Conservation (phyloP, 2,329 filamentous ascomycete genomes). For the Pseudovirgaria hyperparasitica region DNA sequence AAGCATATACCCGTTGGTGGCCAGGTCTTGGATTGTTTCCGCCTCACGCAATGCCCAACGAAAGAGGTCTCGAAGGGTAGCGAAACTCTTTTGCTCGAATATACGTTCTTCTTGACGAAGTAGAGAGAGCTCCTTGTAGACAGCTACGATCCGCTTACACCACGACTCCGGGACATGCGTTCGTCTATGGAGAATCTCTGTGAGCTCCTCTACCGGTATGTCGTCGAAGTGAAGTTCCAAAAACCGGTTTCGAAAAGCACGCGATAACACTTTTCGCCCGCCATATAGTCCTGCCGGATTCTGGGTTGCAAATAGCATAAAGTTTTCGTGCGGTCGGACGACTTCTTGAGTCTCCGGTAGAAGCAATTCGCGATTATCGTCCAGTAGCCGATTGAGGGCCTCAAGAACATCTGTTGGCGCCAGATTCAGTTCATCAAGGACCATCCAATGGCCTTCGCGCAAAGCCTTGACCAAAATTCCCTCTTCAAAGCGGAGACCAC, state of each 20-base stretch:
- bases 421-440: constrained; percentile 92
- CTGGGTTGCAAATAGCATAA: constrained; percentile 96
- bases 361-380: constrained; percentile 90
- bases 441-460: constrained; percentile 91
- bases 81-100: constrained; percentile 96
- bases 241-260: constrained; percentile 93
- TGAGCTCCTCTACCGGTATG: constrained; percentile 87
- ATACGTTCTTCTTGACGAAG: constrained; percentile 80
- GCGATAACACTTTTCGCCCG: constrained; percentile 80
- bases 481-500: constrained; percentile 82
- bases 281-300: constrained; percentile 94
- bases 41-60: constrained; percentile 82
- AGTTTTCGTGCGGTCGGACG: constrained; percentile 82
- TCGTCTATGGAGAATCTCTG: constrained; percentile 78
- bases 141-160: constrained; percentile 78
- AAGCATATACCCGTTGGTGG: constrained; percentile 89
- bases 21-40: constrained; percentile 77
- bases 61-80: constrained; percentile 89
- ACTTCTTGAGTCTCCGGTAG: constrained; percentile 95
- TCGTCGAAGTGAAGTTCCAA: constrained; percentile 96
- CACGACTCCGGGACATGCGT: constrained; percentile 86
- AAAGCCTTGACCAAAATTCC: constrained; percentile 87
- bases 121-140: constrained; percentile 85
- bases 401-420: constrained; percentile 95
- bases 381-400: constrained; percentile 84